phyloP scores from a whole-genome alignment of 2,329 filamentous ascomycete species.

The Pseudocercospora eumusae region DNA sequence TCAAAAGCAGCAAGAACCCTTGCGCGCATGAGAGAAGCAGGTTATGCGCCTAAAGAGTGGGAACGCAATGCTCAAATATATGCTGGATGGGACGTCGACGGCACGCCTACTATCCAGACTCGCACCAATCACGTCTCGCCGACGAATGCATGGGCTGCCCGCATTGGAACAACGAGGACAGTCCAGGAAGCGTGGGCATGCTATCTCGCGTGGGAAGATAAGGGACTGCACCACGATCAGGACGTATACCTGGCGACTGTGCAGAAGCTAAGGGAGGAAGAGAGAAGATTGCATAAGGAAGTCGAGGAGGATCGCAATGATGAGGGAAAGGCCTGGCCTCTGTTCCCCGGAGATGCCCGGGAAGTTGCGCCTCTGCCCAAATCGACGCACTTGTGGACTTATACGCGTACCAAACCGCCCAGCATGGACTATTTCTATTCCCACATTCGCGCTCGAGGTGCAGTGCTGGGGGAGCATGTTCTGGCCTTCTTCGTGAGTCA shows the following conservation, averaged over 20 bases:
- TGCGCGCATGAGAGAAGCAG: conserved; percentile 60
- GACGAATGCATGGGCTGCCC: conserved; percentile 54
- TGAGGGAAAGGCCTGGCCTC: conserved; percentile 27
- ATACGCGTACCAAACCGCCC: conserved; percentile 63
- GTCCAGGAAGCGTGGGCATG: conserved; percentile 66
- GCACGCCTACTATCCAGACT: conserved; percentile 64
- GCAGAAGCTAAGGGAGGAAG: conserved; percentile 53
- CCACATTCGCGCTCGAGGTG: conserved; percentile 56
- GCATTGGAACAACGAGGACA: conserved; percentile 61
- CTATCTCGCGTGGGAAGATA: conserved; percentile 58
- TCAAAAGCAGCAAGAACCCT: conserved; percentile 60
- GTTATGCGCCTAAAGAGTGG: conserved; percentile 55
- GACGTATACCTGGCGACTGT: conserved; percentile 59
- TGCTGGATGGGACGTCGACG: conserved; percentile 64
- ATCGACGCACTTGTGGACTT: conserved; percentile 65
- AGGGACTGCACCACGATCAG: conserved; percentile 40
- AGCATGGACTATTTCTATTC: conserved; percentile 60
- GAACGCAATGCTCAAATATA: conserved; percentile 57
- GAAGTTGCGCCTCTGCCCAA: conserved; percentile 59
- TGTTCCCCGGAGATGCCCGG: conserved; percentile 61
- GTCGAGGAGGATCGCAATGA: not conserved
- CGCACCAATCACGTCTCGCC: conserved; percentile 36
- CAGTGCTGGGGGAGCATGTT: conserved; percentile 54
- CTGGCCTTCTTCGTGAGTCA: conserved; percentile 60
- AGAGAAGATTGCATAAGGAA: conserved; percentile 8